Evolutionary conservation across 768 basidiomycete species (phyloP), one percentile per base, ranked within the genome.

Genomic region (Fomitopsis pulvina): DNA sequence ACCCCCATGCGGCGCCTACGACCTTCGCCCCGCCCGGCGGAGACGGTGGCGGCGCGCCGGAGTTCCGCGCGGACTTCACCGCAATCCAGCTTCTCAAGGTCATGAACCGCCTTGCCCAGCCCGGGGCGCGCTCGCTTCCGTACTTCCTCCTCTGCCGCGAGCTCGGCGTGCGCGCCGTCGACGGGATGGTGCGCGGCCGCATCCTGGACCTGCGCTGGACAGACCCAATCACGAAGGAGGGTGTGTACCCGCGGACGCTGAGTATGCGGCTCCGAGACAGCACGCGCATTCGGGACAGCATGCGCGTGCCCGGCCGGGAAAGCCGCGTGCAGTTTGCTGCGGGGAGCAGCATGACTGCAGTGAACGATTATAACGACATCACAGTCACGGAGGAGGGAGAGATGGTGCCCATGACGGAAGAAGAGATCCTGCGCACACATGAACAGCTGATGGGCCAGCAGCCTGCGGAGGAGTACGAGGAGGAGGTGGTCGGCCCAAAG

Each of bases 101-200:
- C 43, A 90, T 90, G 85, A 79, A 79, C 57, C 78, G 87, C 44
- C 73, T 92, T 50, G 80, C 83, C 25, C 79, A 81, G 56, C 75
- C 77, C 0, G 78, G 77, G 39, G 75, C 79, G 44, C 75, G 71
- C 10, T 80, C 83, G 53, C 70, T 92, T 44, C 77, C 85, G 1
- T 92, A 92, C 64, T 92, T 92, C 65, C 69, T 83, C 53, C 74
- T 92, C 12, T 92, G 88, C 59, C 75, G 87, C 34, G 87, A 92
- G 63, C 68, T 92, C n/a, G 90, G 90, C 2, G 87, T 87, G 41
- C 74, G 80, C 8, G 85, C 86, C 4, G 86, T 92, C 7, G 90
- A 92, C 60, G 88, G 85, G 24, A 86, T 92, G 87, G 78, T 92
- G 41, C 81, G 82, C 52, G 86, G 82, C 1, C 75, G 82, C 46